Evolutionary conservation across 2,329 filamentous ascomycete genomes (phyloP).

Genomic region (Alternaria consortialis): DNA sequence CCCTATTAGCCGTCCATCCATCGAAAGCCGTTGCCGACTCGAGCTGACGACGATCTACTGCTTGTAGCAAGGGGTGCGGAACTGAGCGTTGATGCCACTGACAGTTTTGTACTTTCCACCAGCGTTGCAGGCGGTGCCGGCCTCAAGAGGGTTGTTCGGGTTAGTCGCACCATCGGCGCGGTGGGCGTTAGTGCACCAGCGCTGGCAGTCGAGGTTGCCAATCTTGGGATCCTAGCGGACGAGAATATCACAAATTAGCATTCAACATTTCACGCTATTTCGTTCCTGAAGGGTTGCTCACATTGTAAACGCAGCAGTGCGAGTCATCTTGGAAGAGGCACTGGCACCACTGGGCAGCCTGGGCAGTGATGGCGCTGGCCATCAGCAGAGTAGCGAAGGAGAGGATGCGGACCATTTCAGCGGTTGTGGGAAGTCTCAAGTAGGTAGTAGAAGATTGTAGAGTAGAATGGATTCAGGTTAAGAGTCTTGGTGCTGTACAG

Average conservation of each 20-base stretch:
- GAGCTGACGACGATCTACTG: slow-evolving; percentile 5
- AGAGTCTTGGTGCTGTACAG: slow-evolving; percentile 1
- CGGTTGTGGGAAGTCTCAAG: neutral
- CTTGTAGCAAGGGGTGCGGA: slow-evolving; percentile 10
- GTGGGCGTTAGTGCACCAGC: slow-evolving; percentile 13
- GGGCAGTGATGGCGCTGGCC: slow-evolving; percentile 3
- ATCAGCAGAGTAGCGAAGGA: slow-evolving; percentile 9
- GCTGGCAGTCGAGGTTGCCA: slow-evolving; percentile 11
- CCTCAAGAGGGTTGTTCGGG: slow-evolving; percentile 10
- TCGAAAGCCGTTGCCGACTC: neutral
- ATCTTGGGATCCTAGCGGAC: neutral
- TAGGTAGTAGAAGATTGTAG: slow-evolving; percentile 3
- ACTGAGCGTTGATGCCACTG: slow-evolving; percentile 9
- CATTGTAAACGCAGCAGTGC: slow-evolving; percentile 10
- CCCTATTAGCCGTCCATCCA: neutral
- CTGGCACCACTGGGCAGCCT: slow-evolving; percentile 12
- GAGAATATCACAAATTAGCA: neutral
- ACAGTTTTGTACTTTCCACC: slow-evolving; percentile 10
- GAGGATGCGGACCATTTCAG: slow-evolving; percentile 10
- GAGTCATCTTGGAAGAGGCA: slow-evolving; percentile 9
- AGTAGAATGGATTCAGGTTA: neutral
- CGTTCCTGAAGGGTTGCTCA: neutral
- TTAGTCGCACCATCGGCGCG: slow-evolving; percentile 4
- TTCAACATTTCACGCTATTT: neutral
- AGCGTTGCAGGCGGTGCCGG: slow-evolving; percentile 6